phyloP scores from a whole-genome alignment of 176 grass and related monocot genomes.

The Carex kokanica region DNA sequence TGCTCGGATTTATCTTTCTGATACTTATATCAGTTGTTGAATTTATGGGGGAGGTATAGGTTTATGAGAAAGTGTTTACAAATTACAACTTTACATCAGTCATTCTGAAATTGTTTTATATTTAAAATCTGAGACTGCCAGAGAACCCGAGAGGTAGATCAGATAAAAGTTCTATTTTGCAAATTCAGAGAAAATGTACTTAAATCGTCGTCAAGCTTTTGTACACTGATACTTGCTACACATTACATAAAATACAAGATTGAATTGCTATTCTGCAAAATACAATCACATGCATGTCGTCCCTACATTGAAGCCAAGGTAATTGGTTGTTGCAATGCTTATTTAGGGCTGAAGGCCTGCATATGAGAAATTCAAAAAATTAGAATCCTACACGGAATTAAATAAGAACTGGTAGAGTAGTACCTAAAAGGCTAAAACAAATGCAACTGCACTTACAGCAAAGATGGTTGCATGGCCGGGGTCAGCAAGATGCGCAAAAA shows the following conservation, averaged over 20 bases:
- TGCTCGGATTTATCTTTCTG: background rate
- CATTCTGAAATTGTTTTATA: background rate
- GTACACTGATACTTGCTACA: constrained; percentile 31
- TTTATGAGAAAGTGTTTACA: background rate
- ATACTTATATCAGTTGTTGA: background rate
- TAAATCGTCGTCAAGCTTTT: constrained; percentile 21
- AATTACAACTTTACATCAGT: background rate
- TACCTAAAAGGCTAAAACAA: background rate
- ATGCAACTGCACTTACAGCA: constrained; percentile 43
- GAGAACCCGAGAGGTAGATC: background rate
- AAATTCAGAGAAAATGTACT: constrained; percentile 19
- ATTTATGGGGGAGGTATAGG: background rate
- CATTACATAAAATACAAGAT: constrained; percentile 29
- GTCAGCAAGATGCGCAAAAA: constrained; percentile 92
- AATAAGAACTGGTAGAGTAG: background rate
- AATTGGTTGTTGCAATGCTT: constrained; percentile 25
- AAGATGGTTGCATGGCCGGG: constrained; percentile 84
- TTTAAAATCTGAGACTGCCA: background rate
- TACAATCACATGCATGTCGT: background rate
- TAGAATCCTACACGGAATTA: background rate
- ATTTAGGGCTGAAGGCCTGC: constrained; percentile 83
- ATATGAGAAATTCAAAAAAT: constrained; percentile 6
- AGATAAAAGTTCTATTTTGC: background rate
- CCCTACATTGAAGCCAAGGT: background rate
- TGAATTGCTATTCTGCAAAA: constrained; percentile 8